Percentiles rank a stretch among this genome's conserved stretches.
Conservation (phyloP, 345 rosid species). For the Populus nigra region DNA sequence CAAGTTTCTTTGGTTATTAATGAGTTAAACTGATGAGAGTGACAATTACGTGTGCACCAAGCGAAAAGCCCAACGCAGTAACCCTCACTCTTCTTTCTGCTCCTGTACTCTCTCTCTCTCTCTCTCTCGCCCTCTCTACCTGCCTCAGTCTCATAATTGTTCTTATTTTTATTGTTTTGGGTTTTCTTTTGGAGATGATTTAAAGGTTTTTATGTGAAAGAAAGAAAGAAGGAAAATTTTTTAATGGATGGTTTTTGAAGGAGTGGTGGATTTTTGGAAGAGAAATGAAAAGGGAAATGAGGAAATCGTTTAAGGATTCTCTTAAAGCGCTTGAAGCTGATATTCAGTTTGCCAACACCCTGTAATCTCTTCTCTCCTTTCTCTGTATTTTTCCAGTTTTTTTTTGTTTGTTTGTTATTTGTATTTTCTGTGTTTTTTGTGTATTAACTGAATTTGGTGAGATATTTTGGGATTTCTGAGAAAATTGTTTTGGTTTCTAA, state of each 20-base stretch:
- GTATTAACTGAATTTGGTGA: background rate
- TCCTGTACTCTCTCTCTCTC: background rate
- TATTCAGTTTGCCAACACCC: constrained; percentile 92
- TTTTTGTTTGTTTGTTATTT: background rate
- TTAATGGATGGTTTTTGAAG: constrained; percentile 10
- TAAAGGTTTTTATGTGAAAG: background rate
- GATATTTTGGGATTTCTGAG: background rate
- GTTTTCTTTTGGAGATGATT: background rate
- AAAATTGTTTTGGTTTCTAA: background rate
- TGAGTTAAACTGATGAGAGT: background rate
- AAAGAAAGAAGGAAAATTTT: background rate
- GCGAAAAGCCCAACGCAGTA: constrained; percentile 40
- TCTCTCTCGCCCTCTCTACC: background rate
- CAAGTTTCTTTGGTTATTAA: background rate
- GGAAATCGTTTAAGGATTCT: constrained; percentile 94
- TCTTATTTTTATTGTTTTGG: constrained; percentile 7
- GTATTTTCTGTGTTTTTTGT: background rate
- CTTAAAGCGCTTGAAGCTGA: constrained; percentile 98
- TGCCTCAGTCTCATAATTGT: background rate
- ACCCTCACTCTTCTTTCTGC: constrained; percentile 11
- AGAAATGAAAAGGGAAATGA: constrained; percentile 41
- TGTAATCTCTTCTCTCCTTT: constrained; percentile 43
- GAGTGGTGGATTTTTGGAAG: constrained; percentile 19
- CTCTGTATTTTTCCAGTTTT: background rate
- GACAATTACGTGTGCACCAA: constrained; percentile 69